Evolutionary conservation across 805 yeast genomes (phyloP).

Genomic region (Starmera quercuum): DNA sequence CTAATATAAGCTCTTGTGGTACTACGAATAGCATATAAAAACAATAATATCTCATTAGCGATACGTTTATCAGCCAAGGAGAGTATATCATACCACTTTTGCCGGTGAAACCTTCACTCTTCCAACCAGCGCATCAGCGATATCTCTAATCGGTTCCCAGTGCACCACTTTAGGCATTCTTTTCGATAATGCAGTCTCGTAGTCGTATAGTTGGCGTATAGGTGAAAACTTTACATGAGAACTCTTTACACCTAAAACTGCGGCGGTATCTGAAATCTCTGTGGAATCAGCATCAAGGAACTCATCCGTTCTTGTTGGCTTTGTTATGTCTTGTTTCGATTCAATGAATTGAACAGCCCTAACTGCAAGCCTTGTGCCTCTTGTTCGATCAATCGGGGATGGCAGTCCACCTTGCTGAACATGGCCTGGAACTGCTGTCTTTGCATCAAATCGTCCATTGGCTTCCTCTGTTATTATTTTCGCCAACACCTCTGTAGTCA

Average conservation of each 20-base stretch:
- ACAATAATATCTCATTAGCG: too few species aligned
- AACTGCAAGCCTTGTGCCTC: slow-evolving; percentile 65
- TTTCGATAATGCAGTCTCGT: slow-evolving; percentile 69
- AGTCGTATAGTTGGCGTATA: slow-evolving; percentile 71
- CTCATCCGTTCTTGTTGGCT: slow-evolving; percentile 40
- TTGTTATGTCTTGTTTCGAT: slow-evolving; percentile 25
- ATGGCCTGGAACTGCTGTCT: slow-evolving; percentile 80
- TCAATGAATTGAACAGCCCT: slow-evolving; percentile 67
- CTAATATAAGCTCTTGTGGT: too few species aligned
- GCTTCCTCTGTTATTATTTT: slow-evolving; percentile 57
- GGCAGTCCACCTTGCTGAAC: slow-evolving; percentile 83
- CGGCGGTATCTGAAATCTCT: slow-evolving; percentile 46
- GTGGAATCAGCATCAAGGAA: slow-evolving; percentile 32
- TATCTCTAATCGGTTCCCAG: slow-evolving; percentile 71
- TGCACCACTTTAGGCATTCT: slow-evolving; percentile 87
- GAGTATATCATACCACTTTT: too few species aligned
- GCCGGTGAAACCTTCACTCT: slow-evolving; percentile 32
- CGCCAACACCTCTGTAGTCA: slow-evolving; percentile 62
- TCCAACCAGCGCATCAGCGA: slow-evolving; percentile 81
- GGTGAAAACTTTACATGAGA: slow-evolving; percentile 71
- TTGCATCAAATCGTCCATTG: slow-evolving; percentile 61
- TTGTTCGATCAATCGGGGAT: slow-evolving; percentile 68
- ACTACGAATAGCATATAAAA: too few species aligned
- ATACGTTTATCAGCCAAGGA: too few species aligned
- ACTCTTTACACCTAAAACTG: slow-evolving; percentile 77